phyloP scores from a whole-genome alignment of 163 green algal genomes.

The Scenedesmus sp. region DNA sequence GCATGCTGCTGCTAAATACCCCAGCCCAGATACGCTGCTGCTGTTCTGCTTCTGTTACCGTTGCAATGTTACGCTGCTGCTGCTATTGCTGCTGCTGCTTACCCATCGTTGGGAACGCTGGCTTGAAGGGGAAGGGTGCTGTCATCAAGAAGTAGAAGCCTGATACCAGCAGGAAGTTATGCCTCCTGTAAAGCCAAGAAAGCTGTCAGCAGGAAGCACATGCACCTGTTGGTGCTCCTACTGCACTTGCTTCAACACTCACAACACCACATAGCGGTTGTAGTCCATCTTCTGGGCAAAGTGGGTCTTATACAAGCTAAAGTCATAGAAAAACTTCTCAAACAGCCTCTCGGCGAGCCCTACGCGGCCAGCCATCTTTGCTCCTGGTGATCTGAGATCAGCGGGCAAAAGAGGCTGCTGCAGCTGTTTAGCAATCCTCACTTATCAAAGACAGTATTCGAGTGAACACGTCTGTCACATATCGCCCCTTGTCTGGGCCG shows the following conservation, averaged over 20 bases:
- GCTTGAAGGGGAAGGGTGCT: slow-evolving; percentile 50
- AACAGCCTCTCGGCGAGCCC: slow-evolving; percentile 28
- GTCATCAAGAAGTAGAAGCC: slow-evolving; percentile 50
- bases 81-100: slow-evolving; percentile 24
- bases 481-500: not conserved
- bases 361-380: slow-evolving; percentile 27
- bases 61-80: not conserved
- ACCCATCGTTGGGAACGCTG: slow-evolving; percentile 77
- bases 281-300: slow-evolving; percentile 46
- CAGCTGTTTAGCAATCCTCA: not conserved
- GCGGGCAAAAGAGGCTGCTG: not conserved
- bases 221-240: not conserved
- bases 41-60: not conserved
- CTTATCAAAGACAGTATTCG: not conserved
- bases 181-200: slow-evolving; percentile 31
- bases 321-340: slow-evolving; percentile 56
- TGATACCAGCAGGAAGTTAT: slow-evolving; percentile 44
- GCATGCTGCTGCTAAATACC: too few relatives aligned
- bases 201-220: not conserved
- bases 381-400: slow-evolving; percentile 9
- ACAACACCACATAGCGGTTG: slow-evolving; percentile 51
- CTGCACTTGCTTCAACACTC: slow-evolving; percentile 3
- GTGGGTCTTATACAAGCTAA: slow-evolving; percentile 39
- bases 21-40: not conserved
- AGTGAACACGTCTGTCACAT: not conserved